A percentile compares a stretch with the other conserved stretches of the same genome.
Evolutionary conservation across 768 basidiomycete genomes (phyloP).

Genomic region (Pholiota microspora): DNA sequence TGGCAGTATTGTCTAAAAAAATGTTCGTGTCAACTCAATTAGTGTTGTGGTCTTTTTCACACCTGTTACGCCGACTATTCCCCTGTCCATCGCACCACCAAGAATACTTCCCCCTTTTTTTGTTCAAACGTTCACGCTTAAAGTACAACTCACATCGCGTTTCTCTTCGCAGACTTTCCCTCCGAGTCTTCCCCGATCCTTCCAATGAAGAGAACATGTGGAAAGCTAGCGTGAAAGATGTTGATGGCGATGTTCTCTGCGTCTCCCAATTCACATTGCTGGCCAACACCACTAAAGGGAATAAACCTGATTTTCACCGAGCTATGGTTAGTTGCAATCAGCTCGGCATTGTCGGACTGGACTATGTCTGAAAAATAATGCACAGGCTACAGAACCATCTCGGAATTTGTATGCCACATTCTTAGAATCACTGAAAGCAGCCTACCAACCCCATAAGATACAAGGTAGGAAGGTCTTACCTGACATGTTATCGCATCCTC

Average conservation of each 20-base stretch:
- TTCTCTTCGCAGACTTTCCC: conserved; percentile 49
- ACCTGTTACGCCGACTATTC: conserved; percentile 12
- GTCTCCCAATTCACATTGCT: conserved; percentile 94
- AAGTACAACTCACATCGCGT: conserved; percentile 5
- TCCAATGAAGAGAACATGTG: conserved; percentile 63
- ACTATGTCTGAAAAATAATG: neutral
- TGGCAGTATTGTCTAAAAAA: conserved; percentile 74
- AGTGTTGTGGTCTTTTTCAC: conserved; percentile 13
- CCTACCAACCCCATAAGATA: conserved; percentile 75
- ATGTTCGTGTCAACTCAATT: conserved; percentile 50
- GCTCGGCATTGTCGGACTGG: neutral
- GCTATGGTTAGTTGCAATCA: conserved; percentile 68
- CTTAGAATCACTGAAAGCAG: conserved; percentile 59
- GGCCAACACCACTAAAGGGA: conserved; percentile 84
- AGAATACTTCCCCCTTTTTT: conserved; percentile 3
- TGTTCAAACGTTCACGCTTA: conserved; percentile 5
- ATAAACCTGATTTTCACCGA: conserved; percentile 88
- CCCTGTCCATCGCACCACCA: conserved; percentile 6
- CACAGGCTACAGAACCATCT: conserved; percentile 65
- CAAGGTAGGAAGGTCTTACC: conserved; percentile 51
- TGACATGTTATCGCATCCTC: neutral
- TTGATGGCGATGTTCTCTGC: conserved; percentile 88
- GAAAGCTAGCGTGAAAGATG: conserved; percentile 86
- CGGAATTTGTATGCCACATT: conserved; percentile 71
- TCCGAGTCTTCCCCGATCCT: conserved; percentile 71